Conservation (phyloP, 192 early-diverging fungal genomes). For the Gaertneriomyces semiglobifer region DNA sequence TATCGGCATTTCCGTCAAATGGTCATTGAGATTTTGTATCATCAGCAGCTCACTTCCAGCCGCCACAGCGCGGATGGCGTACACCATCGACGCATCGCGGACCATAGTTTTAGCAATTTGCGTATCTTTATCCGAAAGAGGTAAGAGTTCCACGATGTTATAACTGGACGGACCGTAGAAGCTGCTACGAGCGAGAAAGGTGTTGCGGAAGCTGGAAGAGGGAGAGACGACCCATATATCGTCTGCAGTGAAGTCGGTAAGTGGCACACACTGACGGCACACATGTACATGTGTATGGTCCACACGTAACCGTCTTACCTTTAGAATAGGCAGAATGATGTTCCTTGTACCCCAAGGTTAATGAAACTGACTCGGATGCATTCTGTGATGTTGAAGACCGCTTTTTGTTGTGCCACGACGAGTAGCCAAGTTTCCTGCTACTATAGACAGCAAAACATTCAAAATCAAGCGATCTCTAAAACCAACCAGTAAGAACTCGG, state of each 20-base stretch:
- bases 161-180: constrained; percentile 27
- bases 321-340: constrained; percentile 30
- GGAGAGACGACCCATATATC: constrained; percentile 38
- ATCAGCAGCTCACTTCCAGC: constrained; percentile 22
- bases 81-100: background rate
- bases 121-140: background rate
- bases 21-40: constrained; percentile 12
- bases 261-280: background rate
- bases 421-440: background rate
- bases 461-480: background rate
- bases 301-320: background rate
- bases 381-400: background rate
- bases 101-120: background rate
- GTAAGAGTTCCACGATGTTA: constrained; percentile 1
- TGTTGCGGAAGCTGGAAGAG: constrained; percentile 4
- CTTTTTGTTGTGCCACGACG: background rate
- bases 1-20: background rate
- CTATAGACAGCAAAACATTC: background rate
- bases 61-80: constrained; percentile 20
- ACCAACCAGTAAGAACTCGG: background rate
- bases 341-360: constrained; percentile 15
- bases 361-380: background rate
- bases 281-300: background rate
- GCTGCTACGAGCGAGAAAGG: constrained; percentile 21
- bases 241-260: constrained; percentile 17